A percentile compares a stretch with the other conserved stretches of the same genome.
phyloP scores from a whole-genome alignment of 2,329 filamentous ascomycete species.

The Colletotrichum lupini region DNA sequence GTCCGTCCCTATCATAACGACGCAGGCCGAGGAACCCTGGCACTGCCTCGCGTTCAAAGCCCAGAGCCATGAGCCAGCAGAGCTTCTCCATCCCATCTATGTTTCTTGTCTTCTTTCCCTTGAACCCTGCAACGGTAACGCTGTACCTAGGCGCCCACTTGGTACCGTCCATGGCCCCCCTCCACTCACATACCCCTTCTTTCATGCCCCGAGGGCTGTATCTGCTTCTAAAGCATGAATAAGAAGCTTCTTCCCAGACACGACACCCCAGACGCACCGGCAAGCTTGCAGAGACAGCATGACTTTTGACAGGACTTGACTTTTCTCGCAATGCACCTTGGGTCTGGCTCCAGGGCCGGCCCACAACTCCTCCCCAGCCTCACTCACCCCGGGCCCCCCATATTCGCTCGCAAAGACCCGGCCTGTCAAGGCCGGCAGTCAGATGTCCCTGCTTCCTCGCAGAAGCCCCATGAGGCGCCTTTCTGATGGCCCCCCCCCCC shows the following conservation, averaged over 20 bases:
- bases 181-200: background rate
- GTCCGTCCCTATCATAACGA: background rate
- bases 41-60: background rate
- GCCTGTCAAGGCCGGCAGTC: slow-evolving; percentile 2
- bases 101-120: slow-evolving; percentile 1
- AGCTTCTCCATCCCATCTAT: slow-evolving; percentile 25
- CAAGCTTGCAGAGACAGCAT: slow-evolving; percentile 23
- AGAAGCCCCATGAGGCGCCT: slow-evolving; percentile 8
- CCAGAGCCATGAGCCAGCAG: background rate
- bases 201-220: slow-evolving; percentile 26
- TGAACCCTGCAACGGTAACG: slow-evolving; percentile 4
- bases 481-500: background rate
- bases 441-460: slow-evolving; percentile 7
- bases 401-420: background rate
- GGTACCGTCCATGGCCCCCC: slow-evolving; percentile 15
- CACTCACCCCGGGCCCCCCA: too few relatives aligned
- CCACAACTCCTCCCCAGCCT: background rate
- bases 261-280: slow-evolving; percentile 26
- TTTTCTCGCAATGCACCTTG: slow-evolving; percentile 22
- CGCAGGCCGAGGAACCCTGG: background rate
- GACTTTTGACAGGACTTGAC: slow-evolving; percentile 20
- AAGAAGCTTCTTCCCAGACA: slow-evolving; percentile 27
- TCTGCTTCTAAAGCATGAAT: slow-evolving; percentile 29
- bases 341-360: slow-evolving; percentile 3
- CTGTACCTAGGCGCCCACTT: slow-evolving; percentile 11